These are phyloP conservation scores for Epichloe amarillans DNA, from an alignment of 2,329 filamentous ascomycete species.

Conservation along the genomic window DNA sequence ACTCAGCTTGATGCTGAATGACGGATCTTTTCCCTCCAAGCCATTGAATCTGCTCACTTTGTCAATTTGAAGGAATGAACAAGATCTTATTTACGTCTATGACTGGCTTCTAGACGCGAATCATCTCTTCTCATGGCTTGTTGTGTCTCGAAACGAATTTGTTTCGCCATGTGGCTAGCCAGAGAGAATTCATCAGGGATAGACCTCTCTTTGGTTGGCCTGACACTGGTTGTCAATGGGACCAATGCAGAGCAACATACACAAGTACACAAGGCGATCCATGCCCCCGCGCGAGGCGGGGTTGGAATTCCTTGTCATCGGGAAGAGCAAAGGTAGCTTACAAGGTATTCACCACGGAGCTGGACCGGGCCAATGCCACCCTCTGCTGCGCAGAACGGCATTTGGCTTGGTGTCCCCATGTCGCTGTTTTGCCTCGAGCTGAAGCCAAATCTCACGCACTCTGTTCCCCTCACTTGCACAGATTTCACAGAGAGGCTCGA, in stretches of 20 bases:
- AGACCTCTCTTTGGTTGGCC: conserved; percentile 16
- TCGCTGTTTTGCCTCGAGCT: conserved; percentile 4
- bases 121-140: conserved; percentile 13
- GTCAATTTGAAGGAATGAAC: not conserved
- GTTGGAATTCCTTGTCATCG: not conserved
- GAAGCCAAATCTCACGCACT: not conserved
- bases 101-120: conserved; percentile 16
- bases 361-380: conserved; percentile 11
- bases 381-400: conserved; percentile 19
- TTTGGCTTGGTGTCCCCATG: not conserved
- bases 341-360: conserved; percentile 16
- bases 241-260: conserved; percentile 10
- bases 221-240: conserved; percentile 33
- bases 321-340: conserved; percentile 17
- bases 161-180: conserved; percentile 22
- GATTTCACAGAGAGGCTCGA: not conserved
- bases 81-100: conserved; percentile 2
- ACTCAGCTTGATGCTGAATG: conserved; percentile 21
- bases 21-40: conserved; percentile 14
- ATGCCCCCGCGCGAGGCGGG: conserved; percentile 5
- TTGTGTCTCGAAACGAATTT: conserved; percentile 5
- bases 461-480: not conserved
- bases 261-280: not conserved
- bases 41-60: conserved; percentile 14
- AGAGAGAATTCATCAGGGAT: conserved; percentile 24